Percentiles rank a stretch among this genome's conserved stretches.
Conservation (phyloP, 1,284 basidiomycete genomes). For the Nidula niveotomentosa region DNA sequence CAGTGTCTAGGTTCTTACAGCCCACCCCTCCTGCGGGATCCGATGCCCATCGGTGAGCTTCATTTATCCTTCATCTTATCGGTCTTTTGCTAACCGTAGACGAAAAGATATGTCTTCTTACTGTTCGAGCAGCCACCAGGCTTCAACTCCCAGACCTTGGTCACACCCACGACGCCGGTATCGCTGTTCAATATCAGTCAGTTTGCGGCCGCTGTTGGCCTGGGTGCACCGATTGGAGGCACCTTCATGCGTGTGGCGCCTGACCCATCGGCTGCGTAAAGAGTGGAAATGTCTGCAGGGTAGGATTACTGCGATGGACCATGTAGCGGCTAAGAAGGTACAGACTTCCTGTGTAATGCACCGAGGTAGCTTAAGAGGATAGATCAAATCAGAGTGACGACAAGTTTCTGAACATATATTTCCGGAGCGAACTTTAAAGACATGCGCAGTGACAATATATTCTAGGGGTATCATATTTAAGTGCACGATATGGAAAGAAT, state of each 20-base stretch:
- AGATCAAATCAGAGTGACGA: too few relatives aligned
- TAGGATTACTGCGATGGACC: too few relatives aligned
- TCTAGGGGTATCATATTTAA: too few relatives aligned
- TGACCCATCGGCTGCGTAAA: neutral
- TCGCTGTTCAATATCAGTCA: constrained; percentile 42
- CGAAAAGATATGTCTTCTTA: constrained; percentile 31
- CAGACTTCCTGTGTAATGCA: too few relatives aligned
- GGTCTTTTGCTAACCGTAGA: neutral
- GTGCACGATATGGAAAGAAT: too few relatives aligned
- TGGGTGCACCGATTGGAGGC: constrained; percentile 39
- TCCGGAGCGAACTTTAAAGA: too few relatives aligned
- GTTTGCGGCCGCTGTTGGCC: constrained; percentile 39
- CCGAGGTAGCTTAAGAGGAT: too few relatives aligned
- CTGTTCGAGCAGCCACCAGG: constrained; percentile 38
- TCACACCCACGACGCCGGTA: constrained; percentile 37
- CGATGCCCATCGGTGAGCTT: constrained; percentile 45
- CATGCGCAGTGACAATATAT: too few relatives aligned
- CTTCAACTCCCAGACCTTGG: constrained; percentile 41
- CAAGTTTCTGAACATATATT: too few relatives aligned
- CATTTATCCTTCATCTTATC: neutral
- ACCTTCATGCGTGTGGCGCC: neutral
- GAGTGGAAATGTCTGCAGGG: too few relatives aligned
- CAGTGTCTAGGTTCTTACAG: constrained; percentile 42
- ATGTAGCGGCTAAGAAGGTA: too few relatives aligned
- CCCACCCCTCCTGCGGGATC: constrained; percentile 54